These are phyloP conservation scores for Huntiella moniliformis DNA, from an alignment of 2,329 filamentous ascomycete species.

Conservation along the genomic window DNA sequence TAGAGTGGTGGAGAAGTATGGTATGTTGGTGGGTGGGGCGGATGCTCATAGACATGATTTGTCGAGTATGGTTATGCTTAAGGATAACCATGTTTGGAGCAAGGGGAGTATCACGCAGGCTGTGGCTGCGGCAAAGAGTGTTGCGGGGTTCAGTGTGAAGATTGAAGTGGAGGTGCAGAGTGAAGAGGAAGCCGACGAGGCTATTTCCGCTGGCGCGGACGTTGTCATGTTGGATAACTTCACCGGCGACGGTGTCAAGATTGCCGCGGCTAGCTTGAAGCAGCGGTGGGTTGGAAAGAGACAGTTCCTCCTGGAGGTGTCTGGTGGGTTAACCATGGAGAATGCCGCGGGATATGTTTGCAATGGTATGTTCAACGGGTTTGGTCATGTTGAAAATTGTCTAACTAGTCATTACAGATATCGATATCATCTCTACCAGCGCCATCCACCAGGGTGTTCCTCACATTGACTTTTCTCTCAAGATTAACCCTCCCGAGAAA, in stretches of 20 bases:
- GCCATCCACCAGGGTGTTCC: slow-evolving; percentile 91
- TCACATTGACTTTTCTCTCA: slow-evolving; percentile 90
- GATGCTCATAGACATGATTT: slow-evolving; percentile 86
- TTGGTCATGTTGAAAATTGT: background rate
- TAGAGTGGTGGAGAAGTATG: slow-evolving; percentile 91
- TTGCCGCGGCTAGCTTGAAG: slow-evolving; percentile 58
- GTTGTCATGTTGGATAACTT: slow-evolving; percentile 98
- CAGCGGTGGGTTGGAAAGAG: slow-evolving; percentile 57
- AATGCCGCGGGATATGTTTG: slow-evolving; percentile 73
- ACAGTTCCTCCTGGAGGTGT: slow-evolving; percentile 75
- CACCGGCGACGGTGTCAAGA: slow-evolving; percentile 54
- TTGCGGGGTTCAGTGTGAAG: slow-evolving; percentile 79
- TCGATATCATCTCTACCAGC: slow-evolving; percentile 91
- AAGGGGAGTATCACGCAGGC: slow-evolving; percentile 72
- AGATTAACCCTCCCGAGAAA: slow-evolving; percentile 34
- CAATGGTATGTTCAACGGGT: slow-evolving; percentile 32
- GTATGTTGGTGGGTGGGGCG: slow-evolving; percentile 83
- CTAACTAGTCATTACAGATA: slow-evolving; percentile 34
- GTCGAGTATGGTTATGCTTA: slow-evolving; percentile 92
- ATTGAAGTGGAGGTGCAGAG: slow-evolving; percentile 84
- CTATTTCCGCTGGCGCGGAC: slow-evolving; percentile 77
- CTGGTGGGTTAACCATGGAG: slow-evolving; percentile 67
- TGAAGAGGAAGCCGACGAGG: slow-evolving; percentile 76
- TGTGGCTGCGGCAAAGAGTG: slow-evolving; percentile 63
- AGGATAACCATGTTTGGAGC: slow-evolving; percentile 97